Evolutionary conservation across 805 yeast species (phyloP).

Genomic region (Saccharomycopsis sp.): DNA sequence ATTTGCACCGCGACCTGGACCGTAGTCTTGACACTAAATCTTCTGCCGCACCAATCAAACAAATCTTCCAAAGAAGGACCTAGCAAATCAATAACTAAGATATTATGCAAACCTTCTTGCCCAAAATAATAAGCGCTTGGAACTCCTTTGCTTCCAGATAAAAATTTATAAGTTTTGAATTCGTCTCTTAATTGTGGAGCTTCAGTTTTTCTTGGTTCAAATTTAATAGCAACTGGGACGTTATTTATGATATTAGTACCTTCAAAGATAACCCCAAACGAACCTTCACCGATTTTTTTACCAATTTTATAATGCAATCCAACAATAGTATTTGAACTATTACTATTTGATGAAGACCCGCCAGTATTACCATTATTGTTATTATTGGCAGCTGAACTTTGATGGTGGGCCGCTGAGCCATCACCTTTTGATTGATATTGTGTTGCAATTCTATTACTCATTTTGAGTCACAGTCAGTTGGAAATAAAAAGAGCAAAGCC

Average conservation of each 20-base stretch:
- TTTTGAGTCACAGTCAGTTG: not conserved
- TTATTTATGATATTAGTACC: conserved; percentile 90
- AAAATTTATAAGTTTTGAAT: conserved; percentile 86
- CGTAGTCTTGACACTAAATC: conserved; percentile 80
- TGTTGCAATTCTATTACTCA: conserved; percentile 17
- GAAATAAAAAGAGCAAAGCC: no score
- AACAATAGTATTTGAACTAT: conserved; percentile 36
- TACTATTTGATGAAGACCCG: not conserved
- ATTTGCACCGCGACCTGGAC: conserved; percentile 93
- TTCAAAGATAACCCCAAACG: conserved; percentile 95
- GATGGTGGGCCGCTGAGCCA: not conserved
- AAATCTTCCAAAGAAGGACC: conserved; percentile 96
- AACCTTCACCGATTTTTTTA: conserved; percentile 96
- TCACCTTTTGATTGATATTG: conserved; percentile 6
- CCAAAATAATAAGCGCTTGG: conserved; percentile 98
- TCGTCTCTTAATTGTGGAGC: conserved; percentile 97
- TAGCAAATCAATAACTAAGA: conserved; percentile 84
- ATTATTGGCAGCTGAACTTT: no score
- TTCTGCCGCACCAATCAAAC: conserved; percentile 97
- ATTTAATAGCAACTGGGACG: conserved; percentile 91
- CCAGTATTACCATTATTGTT: no score
- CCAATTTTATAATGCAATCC: conserved; percentile 97
- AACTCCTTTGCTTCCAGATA: conserved; percentile 76
- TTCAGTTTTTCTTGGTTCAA: conserved; percentile 93
- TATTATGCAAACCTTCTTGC: conserved; percentile 95